Base-by-base conservation (phyloP, 805 yeast species). In the Starmera quercuum region DNA sequence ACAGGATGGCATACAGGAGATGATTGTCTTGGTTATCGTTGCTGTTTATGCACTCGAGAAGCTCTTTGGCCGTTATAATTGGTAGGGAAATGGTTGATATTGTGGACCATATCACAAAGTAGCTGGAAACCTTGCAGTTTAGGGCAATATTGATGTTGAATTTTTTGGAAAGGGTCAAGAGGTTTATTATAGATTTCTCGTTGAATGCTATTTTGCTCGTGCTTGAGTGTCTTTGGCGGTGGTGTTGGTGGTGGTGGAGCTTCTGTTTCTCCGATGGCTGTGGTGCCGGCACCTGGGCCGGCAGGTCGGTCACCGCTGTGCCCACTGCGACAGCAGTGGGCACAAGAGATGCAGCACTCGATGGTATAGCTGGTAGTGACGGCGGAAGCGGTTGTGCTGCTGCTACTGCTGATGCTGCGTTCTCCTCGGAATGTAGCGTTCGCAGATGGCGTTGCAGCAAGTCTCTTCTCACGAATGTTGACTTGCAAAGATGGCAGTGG, bases 401-500 rank as follows among this genome's bases (percentile, higher is more conserved):
- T 55, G 58, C 25, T 27, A 14, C 7, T 5, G n/a, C 14, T 6
- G 18, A 21, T 31, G 19, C 23, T 8, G 27, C 3, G 18, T 15
- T 31, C 20, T 29, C 38, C 20, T 42, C 42, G 6, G 54, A 67
- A 54, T 83, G 95, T 11, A 83, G 92, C 0, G 94, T 84, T 29
- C 90, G 60, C 38, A 80, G 71, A 54, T 83, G 95, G 25, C 95
- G 62, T 46, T 83, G 84, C 13, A 84, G 61, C 30, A 83, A 59
- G 50, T 83, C 95, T 45, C 92, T 61, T 39, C 95, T 61, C 1
- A 83, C 95, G 61, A 83, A 83, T 3, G 81, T 73, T 31, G 80
- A 71, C 8, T 76, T 66, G 51, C 94, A 83, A 33, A 75, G 67
- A 23, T 71, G 63, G 47, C 95, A 83, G 38, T 75, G 75, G 58